These are phyloP conservation scores for Cylindrodendrum hubeiense DNA, from an alignment of 2,329 filamentous ascomycete genomes.

Conservation along the genomic window DNA sequence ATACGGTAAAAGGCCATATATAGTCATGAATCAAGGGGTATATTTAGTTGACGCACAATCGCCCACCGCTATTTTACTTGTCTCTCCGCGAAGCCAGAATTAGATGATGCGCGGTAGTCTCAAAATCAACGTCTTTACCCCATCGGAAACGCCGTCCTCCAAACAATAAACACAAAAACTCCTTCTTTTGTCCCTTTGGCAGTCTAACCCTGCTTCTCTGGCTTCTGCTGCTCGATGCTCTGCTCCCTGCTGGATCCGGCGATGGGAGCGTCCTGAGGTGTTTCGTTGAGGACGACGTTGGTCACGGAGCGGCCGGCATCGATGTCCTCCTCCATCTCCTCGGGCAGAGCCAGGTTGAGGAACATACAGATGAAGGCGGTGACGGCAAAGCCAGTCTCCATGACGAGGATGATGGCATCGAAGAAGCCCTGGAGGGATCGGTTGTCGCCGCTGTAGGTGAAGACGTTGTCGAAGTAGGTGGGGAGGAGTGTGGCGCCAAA, in stretches of 20 bases:
- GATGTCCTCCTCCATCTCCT: constrained; percentile 77
- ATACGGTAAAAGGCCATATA: neutral
- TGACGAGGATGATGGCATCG: constrained; percentile 78
- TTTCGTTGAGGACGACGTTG: constrained; percentile 30
- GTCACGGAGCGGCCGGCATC: constrained; percentile 39
- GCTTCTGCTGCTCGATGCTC: constrained; percentile 27
- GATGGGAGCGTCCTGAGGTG: constrained; percentile 20
- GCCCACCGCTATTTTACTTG: neutral
- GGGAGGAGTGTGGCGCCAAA: constrained; percentile 77
- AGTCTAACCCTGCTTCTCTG: constrained; percentile 10
- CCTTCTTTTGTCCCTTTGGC: neutral
- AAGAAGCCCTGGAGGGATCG: constrained; percentile 77
- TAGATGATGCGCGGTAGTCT: neutral
- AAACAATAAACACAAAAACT: constrained; percentile 1
- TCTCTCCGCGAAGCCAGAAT: neutral
- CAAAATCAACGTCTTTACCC: constrained; percentile 9
- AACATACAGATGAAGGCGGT: constrained; percentile 79
- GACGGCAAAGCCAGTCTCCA: constrained; percentile 82
- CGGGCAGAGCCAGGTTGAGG: constrained; percentile 78
- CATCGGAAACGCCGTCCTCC: constrained; percentile 18
- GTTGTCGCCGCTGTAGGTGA: constrained; percentile 79
- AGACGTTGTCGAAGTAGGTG: constrained; percentile 77
- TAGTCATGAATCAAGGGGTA: constrained; percentile 12
- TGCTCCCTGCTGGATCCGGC: constrained; percentile 22
- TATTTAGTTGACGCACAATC: constrained; percentile 13